Evolutionary conservation across 129 eudicot genomes (phyloP).

Genomic region (Saussurea involucrata): DNA sequence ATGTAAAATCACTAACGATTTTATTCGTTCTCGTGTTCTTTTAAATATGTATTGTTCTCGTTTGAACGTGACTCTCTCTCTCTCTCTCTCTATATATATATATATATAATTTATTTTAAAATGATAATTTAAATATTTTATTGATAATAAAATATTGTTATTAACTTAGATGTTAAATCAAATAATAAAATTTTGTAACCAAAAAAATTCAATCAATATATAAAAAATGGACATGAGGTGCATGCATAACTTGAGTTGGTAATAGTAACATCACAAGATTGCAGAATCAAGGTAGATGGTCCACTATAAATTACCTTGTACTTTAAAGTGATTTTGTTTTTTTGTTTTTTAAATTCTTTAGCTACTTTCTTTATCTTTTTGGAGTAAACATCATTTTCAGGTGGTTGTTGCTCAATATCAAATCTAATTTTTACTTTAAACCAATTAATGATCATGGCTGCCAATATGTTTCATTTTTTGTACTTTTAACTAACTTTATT

Average conservation of each 20-base stretch:
- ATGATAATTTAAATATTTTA: not conserved
- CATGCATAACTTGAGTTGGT: slow-evolving; percentile 28
- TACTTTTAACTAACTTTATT: too few relatives aligned
- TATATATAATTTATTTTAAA: not conserved
- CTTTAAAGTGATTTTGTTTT: not conserved
- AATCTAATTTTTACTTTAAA: too few relatives aligned
- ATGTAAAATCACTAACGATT: too few relatives aligned
- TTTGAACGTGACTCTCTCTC: too few relatives aligned
- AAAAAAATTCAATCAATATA: not conserved
- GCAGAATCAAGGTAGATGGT: slow-evolving; percentile 40
- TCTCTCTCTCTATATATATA: too few relatives aligned
- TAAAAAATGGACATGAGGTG: not conserved
- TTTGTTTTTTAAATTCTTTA: not conserved
- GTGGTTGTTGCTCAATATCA: too few relatives aligned
- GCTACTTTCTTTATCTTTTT: not conserved
- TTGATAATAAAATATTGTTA: not conserved
- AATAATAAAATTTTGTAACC: not conserved
- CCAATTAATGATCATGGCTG: too few relatives aligned
- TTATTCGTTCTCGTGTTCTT: too few relatives aligned
- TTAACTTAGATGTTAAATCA: not conserved
- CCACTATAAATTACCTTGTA: slow-evolving; percentile 15
- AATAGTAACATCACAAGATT: slow-evolving; percentile 30
- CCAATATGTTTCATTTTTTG: too few relatives aligned
- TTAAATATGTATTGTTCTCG: too few relatives aligned
- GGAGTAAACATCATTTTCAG: too few relatives aligned